phyloP scores from a whole-genome alignment of 208 protist species.

The Leishmania major region DNA sequence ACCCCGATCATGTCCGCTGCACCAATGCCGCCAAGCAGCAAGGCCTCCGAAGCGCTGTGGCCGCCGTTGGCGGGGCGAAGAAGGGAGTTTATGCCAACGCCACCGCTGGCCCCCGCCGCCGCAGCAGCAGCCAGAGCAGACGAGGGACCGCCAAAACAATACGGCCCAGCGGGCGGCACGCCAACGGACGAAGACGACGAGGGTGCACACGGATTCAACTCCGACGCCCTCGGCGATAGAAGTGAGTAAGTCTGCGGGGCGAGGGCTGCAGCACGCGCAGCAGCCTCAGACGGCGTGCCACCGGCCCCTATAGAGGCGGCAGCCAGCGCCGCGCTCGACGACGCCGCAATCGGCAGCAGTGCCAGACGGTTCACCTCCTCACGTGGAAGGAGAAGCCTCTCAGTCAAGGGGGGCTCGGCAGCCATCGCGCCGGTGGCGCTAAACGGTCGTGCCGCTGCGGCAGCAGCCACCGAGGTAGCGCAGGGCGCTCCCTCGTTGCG shows the following conservation, averaged over 20 bases:
- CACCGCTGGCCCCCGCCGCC: background rate
- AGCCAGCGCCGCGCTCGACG: background rate
- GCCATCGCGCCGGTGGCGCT: background rate
- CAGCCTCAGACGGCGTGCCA: too few relatives aligned
- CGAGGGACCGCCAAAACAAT: background rate
- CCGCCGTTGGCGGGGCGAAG: background rate
- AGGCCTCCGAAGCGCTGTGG: background rate
- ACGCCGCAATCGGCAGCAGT: slow-evolving; percentile 11
- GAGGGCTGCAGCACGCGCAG: background rate
- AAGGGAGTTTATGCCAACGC: background rate
- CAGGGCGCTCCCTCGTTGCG: background rate
- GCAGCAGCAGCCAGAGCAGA: background rate
- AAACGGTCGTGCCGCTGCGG: slow-evolving; percentile 4
- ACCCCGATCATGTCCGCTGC: background rate
- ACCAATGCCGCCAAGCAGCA: background rate
- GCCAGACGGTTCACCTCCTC: slow-evolving; percentile 18
- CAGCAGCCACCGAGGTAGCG: background rate
- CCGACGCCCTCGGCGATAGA: background rate
- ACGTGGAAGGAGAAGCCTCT: slow-evolving; percentile 18
- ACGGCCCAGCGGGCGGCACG: background rate
- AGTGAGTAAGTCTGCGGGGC: background rate
- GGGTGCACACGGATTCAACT: background rate
- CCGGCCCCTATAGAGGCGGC: background rate
- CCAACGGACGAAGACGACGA: background rate
- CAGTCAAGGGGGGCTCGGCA: background rate